Evolutionary conservation across 805 yeast genomes (phyloP), one percentile per base, ranked within the genome.

Genomic region (Brettanomyces sp.): DNA sequence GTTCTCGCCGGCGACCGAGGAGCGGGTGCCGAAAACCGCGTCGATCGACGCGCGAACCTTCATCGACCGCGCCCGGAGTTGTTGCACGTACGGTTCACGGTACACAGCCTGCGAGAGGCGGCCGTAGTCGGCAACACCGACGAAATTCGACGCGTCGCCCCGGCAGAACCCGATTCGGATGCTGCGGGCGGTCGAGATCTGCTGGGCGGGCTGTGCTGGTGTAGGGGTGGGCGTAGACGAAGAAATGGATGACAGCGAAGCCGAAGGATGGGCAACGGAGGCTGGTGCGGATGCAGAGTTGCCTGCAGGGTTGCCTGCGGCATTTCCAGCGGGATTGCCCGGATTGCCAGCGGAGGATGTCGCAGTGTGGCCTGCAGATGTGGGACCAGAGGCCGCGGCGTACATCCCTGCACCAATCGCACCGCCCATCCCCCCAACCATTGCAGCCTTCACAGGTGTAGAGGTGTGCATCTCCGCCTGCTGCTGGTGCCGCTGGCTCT

Each of bases 41-140:
- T 35, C 37, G 22, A 35, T 18, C 41, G 62, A 55, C 7, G 47
- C 44, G 36, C 48, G 49, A 39, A 59, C 34, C 13, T 51, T 24
- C 7, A 36, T 11, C 38, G 49, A 56, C 18, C 52, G 52, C 33
- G 42, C 33, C 22, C 52, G 43, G 28, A 60, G 48, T 22, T 55
- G 56, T 32, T 30, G 30, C 11, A 60, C 38, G 45, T 56, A 61
- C 11, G 47, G 47, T 44, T 61, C 62, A 44, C 54, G 54, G 42
- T 60, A 63, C 14, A 44, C 44, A 5, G 50, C 54, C 40, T 56
- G 52, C 21, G 51, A 30, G 5, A 56, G 49, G 35, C 55, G 57
- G 24, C 44, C 45, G 21, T 56, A 38, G 33, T 60, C 55, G 1
- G 62, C 58, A 30, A 60, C 36, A 8, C 53, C 36, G 24, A 44